These are phyloP conservation scores for Carex pumila DNA, from an alignment of 176 grass and related monocot species.

Conservation along the genomic window DNA sequence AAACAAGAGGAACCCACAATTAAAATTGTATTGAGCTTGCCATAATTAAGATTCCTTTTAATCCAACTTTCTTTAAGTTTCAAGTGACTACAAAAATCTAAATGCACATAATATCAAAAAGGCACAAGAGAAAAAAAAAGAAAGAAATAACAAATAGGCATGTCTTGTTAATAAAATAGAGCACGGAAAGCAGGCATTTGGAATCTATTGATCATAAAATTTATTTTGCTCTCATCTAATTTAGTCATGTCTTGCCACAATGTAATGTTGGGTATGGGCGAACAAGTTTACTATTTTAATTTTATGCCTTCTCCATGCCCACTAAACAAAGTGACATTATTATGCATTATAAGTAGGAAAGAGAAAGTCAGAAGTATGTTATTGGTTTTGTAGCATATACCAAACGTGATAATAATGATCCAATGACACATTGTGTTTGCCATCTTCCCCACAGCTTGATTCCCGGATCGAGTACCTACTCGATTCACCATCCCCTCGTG, in stretches of 20 bases:
- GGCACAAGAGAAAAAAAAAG: conserved; percentile 5
- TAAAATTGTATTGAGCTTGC: too few species aligned
- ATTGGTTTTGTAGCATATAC: neutral
- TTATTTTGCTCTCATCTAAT: neutral
- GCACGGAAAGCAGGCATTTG: neutral
- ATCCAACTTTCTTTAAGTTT: too few species aligned
- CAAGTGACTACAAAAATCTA: too few species aligned
- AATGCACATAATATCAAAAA: neutral
- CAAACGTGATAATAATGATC: neutral
- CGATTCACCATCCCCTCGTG: neutral
- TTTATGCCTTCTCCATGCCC: neutral
- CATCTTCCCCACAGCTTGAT: conserved; percentile 6
- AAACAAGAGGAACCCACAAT: too few species aligned
- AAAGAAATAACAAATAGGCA: neutral
- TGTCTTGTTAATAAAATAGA: neutral
- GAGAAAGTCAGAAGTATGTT: neutral
- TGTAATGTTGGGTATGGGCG: neutral
- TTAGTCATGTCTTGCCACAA: neutral
- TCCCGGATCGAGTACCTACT: neutral
- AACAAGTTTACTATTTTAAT: neutral
- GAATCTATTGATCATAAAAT: neutral
- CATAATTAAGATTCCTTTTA: too few species aligned
- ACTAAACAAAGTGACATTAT: neutral
- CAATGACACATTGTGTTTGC: neutral
- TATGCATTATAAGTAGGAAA: neutral